Evolutionary conservation across 2,329 filamentous ascomycete genomes (phyloP).

Genomic region (Ascomycota sp.): DNA sequence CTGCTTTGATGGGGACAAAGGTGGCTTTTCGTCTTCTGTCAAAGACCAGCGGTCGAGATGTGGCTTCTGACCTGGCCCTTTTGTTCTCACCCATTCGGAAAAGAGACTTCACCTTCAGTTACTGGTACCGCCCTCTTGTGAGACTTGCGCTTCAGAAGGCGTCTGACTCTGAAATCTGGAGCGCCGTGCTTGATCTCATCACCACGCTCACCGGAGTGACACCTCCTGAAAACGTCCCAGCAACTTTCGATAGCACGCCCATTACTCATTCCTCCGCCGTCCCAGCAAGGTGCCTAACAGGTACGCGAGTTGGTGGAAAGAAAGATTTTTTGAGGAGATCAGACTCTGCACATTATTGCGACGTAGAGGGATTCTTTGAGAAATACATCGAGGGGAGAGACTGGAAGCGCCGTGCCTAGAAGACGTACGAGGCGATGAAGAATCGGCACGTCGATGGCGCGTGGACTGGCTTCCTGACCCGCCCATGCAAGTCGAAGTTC

Average conservation of each 20-base stretch:
- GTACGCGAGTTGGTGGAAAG: too few species aligned
- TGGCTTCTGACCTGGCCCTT: background rate
- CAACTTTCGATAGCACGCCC: conserved; percentile 1
- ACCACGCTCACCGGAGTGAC: background rate
- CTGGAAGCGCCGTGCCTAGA: too few species aligned
- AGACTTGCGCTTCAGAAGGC: background rate
- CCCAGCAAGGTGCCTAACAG: conserved; percentile 1
- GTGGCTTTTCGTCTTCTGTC: background rate
- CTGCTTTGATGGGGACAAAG: background rate
- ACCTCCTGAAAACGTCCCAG: background rate
- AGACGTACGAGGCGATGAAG: too few species aligned
- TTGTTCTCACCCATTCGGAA: background rate
- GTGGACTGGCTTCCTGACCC: conserved; percentile 1
- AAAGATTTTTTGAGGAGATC: conserved; percentile 2
- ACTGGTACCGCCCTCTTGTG: background rate
- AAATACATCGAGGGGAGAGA: too few species aligned
- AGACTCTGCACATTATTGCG: conserved; percentile 1
- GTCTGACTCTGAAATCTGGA: background rate
- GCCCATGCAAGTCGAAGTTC: background rate
- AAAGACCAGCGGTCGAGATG: background rate
- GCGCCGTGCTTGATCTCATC: background rate
- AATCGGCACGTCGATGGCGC: too few species aligned
- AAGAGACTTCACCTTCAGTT: background rate
- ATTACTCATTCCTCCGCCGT: conserved; percentile 3
- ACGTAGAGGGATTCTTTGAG: too few species aligned